Conservation (phyloP, 306 rosid species). For the Prunus davidiana region DNA sequence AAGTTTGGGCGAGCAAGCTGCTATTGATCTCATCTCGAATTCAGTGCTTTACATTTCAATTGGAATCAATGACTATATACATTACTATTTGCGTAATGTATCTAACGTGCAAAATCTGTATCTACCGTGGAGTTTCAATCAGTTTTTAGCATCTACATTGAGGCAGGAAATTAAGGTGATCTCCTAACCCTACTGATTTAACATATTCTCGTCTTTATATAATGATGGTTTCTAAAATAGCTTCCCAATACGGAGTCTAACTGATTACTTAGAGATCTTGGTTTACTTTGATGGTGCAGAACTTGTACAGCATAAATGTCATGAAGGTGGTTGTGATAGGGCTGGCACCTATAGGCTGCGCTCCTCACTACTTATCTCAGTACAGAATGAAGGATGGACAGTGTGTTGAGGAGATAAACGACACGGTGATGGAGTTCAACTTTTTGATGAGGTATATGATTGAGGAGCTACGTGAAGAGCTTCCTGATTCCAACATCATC, state of each 20-base stretch:
- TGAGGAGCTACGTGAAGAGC: slow-evolving; percentile 55
- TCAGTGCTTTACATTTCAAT: slow-evolving; percentile 73
- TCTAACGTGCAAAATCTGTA: slow-evolving; percentile 66
- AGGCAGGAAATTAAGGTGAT: slow-evolving; percentile 59
- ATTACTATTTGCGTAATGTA: slow-evolving; percentile 69
- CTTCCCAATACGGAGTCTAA: neutral
- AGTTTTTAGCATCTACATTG: slow-evolving; percentile 62
- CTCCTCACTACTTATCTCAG: slow-evolving; percentile 75
- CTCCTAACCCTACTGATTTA: neutral
- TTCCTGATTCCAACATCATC: slow-evolving; percentile 47
- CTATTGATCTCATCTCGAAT: slow-evolving; percentile 45
- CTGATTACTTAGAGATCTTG: neutral
- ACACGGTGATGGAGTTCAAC: slow-evolving; percentile 79
- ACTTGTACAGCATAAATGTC: slow-evolving; percentile 64
- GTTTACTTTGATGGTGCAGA: slow-evolving; percentile 43
- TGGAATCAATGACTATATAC: slow-evolving; percentile 91
- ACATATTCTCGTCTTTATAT: neutral
- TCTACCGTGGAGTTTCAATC: slow-evolving; percentile 76
- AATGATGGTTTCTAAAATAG: neutral
- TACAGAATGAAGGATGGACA: slow-evolving; percentile 55
- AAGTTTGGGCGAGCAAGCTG: slow-evolving; percentile 64
- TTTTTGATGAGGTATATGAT: slow-evolving; percentile 70
- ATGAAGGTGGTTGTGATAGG: slow-evolving; percentile 78
- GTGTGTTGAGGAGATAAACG: slow-evolving; percentile 68
- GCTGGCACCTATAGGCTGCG: slow-evolving; percentile 89